A percentile compares a stretch with the other conserved stretches of the same genome.
Conservation (phyloP, 305 asterid genomes). For the Salvia sclarea region DNA sequence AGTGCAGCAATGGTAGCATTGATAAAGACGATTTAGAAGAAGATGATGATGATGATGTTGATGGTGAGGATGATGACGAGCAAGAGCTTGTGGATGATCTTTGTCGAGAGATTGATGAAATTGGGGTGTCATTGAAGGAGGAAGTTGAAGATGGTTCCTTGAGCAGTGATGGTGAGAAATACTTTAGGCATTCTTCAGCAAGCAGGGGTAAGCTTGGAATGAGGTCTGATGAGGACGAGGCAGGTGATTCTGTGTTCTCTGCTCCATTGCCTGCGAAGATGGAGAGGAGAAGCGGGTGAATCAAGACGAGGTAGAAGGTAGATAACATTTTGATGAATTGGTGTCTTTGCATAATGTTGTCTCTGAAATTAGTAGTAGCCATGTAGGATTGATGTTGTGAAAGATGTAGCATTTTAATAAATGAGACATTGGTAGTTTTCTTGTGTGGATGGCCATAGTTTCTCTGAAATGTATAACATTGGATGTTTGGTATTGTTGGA, state of each 20-base stretch:
- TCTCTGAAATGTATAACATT: no score
- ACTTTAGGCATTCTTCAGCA: conserved; percentile 22
- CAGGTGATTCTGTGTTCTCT: conserved; percentile 32
- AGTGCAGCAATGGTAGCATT: conserved; percentile 32
- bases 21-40: conserved; percentile 37
- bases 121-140: conserved; percentile 42
- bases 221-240: not conserved
- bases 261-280: conserved; percentile 58
- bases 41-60: not conserved
- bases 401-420: not conserved
- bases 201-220: conserved; percentile 14
- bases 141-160: conserved; percentile 45
- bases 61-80: conserved; percentile 30
- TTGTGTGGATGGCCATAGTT: not conserved
- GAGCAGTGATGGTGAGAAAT: conserved; percentile 48
- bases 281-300: conserved; percentile 43
- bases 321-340: conserved; percentile 8
- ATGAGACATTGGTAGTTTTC: not conserved
- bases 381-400: conserved; percentile 3
- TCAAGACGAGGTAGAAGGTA: conserved; percentile 35
- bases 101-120: conserved; percentile 47
- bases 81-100: conserved; percentile 38
- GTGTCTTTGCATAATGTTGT: conserved; percentile 1
- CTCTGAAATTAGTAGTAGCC: not conserved
- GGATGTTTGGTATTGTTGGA: not conserved